Conservation (phyloP, 2,329 filamentous ascomycete species). For the Biscogniauxia sp. region DNA sequence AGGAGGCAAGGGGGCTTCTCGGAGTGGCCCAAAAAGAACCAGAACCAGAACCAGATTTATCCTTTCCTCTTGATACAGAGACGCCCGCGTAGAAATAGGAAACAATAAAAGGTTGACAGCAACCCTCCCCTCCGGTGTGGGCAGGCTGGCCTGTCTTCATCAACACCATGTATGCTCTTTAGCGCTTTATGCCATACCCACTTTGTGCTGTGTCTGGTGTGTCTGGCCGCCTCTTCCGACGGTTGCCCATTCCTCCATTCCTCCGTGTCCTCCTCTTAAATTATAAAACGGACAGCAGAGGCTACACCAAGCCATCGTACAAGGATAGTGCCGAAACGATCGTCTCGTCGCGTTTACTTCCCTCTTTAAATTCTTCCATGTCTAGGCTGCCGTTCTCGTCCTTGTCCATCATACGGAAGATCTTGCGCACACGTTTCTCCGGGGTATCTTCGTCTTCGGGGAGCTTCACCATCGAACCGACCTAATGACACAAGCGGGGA, state of each 20-base stretch:
- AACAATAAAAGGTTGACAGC: background rate
- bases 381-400: conserved; percentile 97
- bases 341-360: conserved; percentile 96
- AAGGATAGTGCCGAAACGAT: conserved; percentile 96
- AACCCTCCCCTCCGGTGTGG: background rate
- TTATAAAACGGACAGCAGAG: background rate
- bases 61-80: conserved; percentile 18
- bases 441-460: conserved; percentile 98
- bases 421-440: conserved; percentile 96
- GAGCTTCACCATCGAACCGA: conserved; percentile 98
- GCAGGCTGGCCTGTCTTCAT: background rate
- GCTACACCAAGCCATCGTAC: conserved; percentile 88
- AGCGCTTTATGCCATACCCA: background rate
- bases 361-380: conserved; percentile 98
- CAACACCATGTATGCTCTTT: background rate
- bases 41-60: conserved; percentile 6
- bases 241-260: background rate
- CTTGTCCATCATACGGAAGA: conserved; percentile 99
- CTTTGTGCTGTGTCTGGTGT: background rate
- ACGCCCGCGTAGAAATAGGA: conserved; percentile 7
- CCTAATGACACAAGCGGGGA: conserved; percentile 48
- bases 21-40: conserved; percentile 3
- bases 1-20: background rate
- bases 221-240: background rate
- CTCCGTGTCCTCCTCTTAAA: background rate